A percentile compares a stretch with the other conserved stretches of the same genome.
phyloP scores from a whole-genome alignment of 2,329 filamentous ascomycete species.

The Phialocephala subalpina region DNA sequence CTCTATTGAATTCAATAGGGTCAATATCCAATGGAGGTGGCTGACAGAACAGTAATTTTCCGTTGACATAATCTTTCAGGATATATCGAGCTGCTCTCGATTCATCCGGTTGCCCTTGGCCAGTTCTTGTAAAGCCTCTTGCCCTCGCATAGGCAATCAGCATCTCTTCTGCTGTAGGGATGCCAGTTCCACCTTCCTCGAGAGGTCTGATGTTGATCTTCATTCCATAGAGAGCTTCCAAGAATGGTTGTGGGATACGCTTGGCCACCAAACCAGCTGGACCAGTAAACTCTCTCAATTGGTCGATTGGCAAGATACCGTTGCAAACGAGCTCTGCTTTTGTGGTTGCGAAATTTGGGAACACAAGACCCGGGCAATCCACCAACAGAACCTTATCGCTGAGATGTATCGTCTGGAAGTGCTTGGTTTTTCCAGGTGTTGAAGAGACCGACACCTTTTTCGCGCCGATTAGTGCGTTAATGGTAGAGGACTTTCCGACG shows the following conservation, averaged over 20 bases:
- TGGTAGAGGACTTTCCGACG: conserved; percentile 98
- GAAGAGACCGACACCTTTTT: conserved; percentile 99
- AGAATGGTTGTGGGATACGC: conserved; percentile 85
- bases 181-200: conserved; percentile 92
- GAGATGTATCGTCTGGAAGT: conserved; percentile 97
- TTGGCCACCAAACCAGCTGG: conserved; percentile 84
- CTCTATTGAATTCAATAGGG: conserved; percentile 80
- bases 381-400: conserved; percentile 90
- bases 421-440: conserved; percentile 98
- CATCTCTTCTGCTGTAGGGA: conserved; percentile 84
- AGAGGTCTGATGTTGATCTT: conserved; percentile 80
- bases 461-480: conserved; percentile 97
- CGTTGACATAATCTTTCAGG: conserved; percentile 96
- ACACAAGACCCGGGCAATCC: conserved; percentile 98
- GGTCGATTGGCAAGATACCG: conserved; percentile 94
- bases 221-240: conserved; percentile 95
- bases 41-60: conserved; percentile 91
- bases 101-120: conserved; percentile 91
- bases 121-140: conserved; percentile 88
- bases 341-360: conserved; percentile 96
- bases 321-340: conserved; percentile 97
- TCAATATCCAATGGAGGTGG: conserved; percentile 82
- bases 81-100: conserved; percentile 88
- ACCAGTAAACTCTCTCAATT: conserved; percentile 90
- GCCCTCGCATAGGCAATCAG: conserved; percentile 87